Evolutionary conservation across 441 rosid species (phyloP).

Genomic region (Mallotus japonicus): DNA sequence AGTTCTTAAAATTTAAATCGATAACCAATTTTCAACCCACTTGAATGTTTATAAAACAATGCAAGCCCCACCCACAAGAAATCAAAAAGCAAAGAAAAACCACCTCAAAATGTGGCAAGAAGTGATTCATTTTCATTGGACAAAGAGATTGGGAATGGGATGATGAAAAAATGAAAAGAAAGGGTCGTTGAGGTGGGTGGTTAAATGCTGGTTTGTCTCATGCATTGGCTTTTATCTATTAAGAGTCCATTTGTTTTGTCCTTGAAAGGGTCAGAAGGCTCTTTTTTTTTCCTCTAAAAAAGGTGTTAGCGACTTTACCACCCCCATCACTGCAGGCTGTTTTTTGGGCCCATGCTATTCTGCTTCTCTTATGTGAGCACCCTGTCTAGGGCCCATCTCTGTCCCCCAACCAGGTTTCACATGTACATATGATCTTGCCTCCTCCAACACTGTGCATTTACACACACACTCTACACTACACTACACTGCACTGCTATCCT

Average conservation of each 20-base stretch:
- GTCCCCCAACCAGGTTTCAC: conserved; percentile 30
- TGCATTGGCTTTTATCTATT: conserved; percentile 27
- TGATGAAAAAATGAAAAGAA: not conserved
- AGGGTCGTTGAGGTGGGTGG: conserved; percentile 12
- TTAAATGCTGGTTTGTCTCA: conserved; percentile 40
- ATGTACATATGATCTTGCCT: conserved; percentile 9
- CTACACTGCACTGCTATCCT: no score
- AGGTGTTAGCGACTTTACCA: conserved; percentile 26
- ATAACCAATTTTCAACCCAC: not conserved
- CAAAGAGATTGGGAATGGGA: conserved; percentile 2
- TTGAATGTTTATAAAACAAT: not conserved
- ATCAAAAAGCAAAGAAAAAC: not conserved
- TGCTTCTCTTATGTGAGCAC: not conserved
- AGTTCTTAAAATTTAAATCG: no score
- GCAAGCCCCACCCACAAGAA: not conserved
- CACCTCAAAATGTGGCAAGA: not conserved
- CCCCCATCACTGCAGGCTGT: conserved; percentile 1
- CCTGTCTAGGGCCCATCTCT: conserved; percentile 12
- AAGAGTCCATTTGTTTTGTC: conserved; percentile 12
- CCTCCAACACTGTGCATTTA: not conserved
- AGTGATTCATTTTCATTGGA: conserved; percentile 5
- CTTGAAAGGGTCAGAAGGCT: not conserved
- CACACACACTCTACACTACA: no score
- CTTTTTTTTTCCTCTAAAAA: not conserved
- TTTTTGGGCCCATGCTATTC: conserved; percentile 16